Percentiles rank a stretch among this genome's conserved stretches.
Conservation (phyloP, 179 eudicot genomes). For the Carnegiea gigantea region DNA sequence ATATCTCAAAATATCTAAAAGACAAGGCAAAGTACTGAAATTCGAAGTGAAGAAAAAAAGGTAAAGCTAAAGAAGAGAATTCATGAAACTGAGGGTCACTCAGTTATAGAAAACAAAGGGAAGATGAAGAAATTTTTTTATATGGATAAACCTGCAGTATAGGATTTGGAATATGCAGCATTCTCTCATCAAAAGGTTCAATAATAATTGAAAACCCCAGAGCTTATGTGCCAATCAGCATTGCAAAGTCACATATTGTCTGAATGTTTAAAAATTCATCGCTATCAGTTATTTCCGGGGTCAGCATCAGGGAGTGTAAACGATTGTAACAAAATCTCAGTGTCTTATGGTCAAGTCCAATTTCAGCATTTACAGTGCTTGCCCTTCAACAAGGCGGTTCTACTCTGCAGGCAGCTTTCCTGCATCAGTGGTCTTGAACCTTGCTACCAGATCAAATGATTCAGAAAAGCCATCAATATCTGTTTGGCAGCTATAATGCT, state of each 20-base stretch:
- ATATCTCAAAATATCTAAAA: too few relatives aligned
- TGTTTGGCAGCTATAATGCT: too few relatives aligned
- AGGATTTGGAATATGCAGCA: slow-evolving; percentile 94
- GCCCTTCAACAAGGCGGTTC: slow-evolving; percentile 93
- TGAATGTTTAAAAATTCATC: slow-evolving; percentile 91
- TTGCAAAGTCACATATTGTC: slow-evolving; percentile 96
- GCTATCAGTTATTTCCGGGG: slow-evolving; percentile 87
- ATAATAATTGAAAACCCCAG: slow-evolving; percentile 94
- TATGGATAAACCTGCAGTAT: slow-evolving; percentile 65
- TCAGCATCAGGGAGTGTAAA: slow-evolving; percentile 88
- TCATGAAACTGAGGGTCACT: too few relatives aligned
- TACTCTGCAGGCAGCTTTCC: slow-evolving; percentile 89
- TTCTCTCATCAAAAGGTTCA: slow-evolving; percentile 97
- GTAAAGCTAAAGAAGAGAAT: too few relatives aligned
- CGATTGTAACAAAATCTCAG: slow-evolving; percentile 90
- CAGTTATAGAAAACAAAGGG: background rate
- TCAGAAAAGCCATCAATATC: slow-evolving; percentile 22
- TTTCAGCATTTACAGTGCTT: slow-evolving; percentile 75
- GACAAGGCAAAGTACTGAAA: background rate
- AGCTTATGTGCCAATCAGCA: slow-evolving; percentile 91
- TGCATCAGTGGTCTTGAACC: slow-evolving; percentile 97
- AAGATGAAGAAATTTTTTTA: background rate
- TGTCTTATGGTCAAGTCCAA: slow-evolving; percentile 90
- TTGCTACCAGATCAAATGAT: slow-evolving; percentile 72
- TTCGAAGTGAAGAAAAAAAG: too few relatives aligned